phyloP scores from a whole-genome alignment of 2,329 filamentous ascomycete species.

The Lojkania enalia region DNA sequence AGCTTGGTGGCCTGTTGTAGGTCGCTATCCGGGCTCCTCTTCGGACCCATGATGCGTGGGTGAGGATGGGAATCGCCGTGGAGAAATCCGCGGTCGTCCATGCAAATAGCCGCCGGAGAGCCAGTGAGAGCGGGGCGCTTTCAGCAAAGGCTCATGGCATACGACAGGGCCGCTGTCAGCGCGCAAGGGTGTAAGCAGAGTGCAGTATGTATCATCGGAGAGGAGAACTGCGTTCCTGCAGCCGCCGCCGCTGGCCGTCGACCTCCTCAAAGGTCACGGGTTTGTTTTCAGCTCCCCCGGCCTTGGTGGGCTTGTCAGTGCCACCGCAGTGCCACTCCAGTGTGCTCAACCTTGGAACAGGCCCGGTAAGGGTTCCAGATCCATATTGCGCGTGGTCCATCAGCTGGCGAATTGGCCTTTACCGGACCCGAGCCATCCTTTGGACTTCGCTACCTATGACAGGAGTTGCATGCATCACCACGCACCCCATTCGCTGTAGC shows the following conservation, averaged over 20 bases:
- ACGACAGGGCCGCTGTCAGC: slow-evolving; percentile 1
- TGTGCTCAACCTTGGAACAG: slow-evolving; percentile 2
- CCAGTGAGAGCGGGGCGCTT: slow-evolving; percentile 12
- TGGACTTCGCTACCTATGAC: too few species aligned
- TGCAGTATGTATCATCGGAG: not conserved
- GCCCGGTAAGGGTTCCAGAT: not conserved
- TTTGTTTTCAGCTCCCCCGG: not conserved
- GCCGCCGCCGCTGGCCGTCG: not conserved
- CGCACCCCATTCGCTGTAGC: not conserved
- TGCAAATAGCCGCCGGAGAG: slow-evolving; percentile 20
- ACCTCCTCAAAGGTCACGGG: not conserved
- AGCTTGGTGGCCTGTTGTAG: slow-evolving; percentile 28
- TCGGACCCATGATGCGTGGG: slow-evolving; percentile 28
- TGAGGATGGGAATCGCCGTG: slow-evolving; percentile 20
- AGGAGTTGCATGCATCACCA: too few species aligned
- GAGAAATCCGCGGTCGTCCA: slow-evolving; percentile 22
- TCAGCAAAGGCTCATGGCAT: slow-evolving; percentile 12
- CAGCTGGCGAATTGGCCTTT: too few species aligned
- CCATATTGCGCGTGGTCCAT: too few species aligned
- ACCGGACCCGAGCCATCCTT: too few species aligned
- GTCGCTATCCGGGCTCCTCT: slow-evolving; percentile 9
- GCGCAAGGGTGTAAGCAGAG: not conserved
- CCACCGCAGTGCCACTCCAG: not conserved
- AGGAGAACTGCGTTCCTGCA: not conserved
- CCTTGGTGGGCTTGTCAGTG: not conserved